Conservation (phyloP, 257 asterid genomes). For the Nicotiana sylvestris region DNA sequence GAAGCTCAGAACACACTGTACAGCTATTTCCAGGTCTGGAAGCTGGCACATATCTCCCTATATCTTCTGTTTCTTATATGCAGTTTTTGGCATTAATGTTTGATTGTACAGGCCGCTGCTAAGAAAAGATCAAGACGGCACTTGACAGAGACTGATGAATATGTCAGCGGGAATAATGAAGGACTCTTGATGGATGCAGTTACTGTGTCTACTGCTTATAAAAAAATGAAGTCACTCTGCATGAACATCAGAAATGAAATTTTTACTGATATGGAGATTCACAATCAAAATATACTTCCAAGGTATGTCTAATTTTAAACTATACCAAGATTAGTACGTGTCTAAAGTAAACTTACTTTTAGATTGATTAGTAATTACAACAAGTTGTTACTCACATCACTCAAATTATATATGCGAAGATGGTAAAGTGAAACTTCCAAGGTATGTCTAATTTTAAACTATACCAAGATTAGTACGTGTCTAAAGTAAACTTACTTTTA, state of each 20-base stretch:
- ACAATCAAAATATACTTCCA: conserved; percentile 50
- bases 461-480: background rate
- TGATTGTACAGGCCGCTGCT: conserved; percentile 40
- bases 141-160: conserved; percentile 53
- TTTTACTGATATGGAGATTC: conserved; percentile 47
- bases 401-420: background rate
- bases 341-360: background rate
- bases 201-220: conserved; percentile 40
- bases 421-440: conserved; percentile 30
- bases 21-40: conserved; percentile 43
- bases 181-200: conserved; percentile 39
- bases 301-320: conserved; percentile 26
- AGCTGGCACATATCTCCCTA: background rate
- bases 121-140: conserved; percentile 49
- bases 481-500: background rate
- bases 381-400: background rate
- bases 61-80: background rate
- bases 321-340: background rate
- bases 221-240: conserved; percentile 45
- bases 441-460: conserved; percentile 23
- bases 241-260: conserved; percentile 43
- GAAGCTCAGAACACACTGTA: conserved; percentile 46
- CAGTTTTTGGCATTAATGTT: background rate
- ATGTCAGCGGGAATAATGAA: conserved; percentile 45
- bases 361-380: background rate